Evolutionary conservation across 495 filamentous ascomycete species (phyloP).

Genomic region (Penicillium alfredii): DNA sequence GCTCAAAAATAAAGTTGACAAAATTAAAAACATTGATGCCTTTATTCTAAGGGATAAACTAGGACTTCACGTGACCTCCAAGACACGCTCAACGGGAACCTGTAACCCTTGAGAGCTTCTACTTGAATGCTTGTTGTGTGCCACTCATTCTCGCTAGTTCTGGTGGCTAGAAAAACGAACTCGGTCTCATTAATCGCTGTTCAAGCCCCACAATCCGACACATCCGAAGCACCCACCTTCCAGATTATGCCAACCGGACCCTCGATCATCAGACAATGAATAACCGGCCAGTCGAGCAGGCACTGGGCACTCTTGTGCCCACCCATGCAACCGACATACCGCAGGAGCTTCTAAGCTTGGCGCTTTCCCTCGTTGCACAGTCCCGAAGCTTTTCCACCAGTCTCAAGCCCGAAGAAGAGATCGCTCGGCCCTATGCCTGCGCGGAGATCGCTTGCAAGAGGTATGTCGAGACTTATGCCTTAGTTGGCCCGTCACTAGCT

Average conservation of each 20-base stretch:
- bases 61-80: no score
- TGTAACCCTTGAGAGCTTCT: no score
- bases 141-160: no score
- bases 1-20: no score
- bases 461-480: constrained; percentile 28
- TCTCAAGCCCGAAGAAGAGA: constrained; percentile 83
- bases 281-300: constrained; percentile 66
- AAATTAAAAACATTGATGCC: no score
- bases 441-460: constrained; percentile 88
- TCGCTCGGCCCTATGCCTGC: constrained; percentile 80
- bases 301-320: constrained; percentile 70
- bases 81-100: no score
- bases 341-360: constrained; percentile 65
- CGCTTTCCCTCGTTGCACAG: constrained; percentile 77
- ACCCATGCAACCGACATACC: constrained; percentile 69
- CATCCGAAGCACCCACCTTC: no score
- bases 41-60: no score
- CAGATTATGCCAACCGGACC: neutral
- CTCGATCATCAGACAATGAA: constrained; percentile 31
- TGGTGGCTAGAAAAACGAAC: no score
- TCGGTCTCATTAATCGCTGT: no score
- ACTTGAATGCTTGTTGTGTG: no score
- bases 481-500: neutral
- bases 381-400: constrained; percentile 73
- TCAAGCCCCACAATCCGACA: no score